These are phyloP conservation scores for Xylariaceae sp. DNA, from an alignment of 2,329 filamentous ascomycete species.

Conservation along the genomic window DNA sequence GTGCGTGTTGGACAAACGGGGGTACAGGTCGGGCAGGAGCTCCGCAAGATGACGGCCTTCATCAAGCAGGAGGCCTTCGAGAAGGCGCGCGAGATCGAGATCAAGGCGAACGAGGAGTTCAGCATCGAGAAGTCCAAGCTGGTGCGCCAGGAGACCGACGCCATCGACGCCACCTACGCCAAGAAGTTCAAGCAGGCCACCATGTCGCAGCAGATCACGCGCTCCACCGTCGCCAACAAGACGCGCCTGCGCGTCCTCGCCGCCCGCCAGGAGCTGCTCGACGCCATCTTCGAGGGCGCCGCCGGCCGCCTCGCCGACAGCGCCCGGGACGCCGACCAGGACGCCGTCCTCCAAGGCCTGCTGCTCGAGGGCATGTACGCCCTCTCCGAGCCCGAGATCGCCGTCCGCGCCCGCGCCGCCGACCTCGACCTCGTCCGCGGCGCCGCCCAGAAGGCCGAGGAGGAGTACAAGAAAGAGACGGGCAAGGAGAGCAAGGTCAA, in stretches of 20 bases:
- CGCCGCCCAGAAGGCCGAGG: slow-evolving; percentile 66
- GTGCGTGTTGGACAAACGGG: no score
- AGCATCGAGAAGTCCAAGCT: slow-evolving; percentile 99
- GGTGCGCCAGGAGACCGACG: slow-evolving; percentile 85
- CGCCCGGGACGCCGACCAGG: slow-evolving; percentile 66
- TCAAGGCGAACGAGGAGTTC: slow-evolving; percentile 99
- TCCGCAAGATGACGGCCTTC: slow-evolving; percentile 99
- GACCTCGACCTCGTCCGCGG: slow-evolving; percentile 71
- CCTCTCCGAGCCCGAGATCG: slow-evolving; percentile 70
- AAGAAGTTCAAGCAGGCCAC: slow-evolving; percentile 99
- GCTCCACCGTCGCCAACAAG: slow-evolving; percentile 94
- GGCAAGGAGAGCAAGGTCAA: slow-evolving; percentile 61
- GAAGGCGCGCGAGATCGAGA: slow-evolving; percentile 93
- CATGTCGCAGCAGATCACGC: slow-evolving; percentile 98
- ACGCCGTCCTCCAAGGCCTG: slow-evolving; percentile 67
- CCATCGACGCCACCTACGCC: slow-evolving; percentile 89
- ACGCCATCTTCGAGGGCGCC: slow-evolving; percentile 79
- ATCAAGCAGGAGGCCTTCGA: slow-evolving; percentile 98
- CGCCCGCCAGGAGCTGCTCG: slow-evolving; percentile 83
- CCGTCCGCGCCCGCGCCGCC: slow-evolving; percentile 68
- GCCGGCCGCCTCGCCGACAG: slow-evolving; percentile 61
- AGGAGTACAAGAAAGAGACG: slow-evolving; percentile 76
- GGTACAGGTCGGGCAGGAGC: slow-evolving; percentile 89
- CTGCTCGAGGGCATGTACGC: slow-evolving; percentile 87
- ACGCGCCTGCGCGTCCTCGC: slow-evolving; percentile 81